These are phyloP conservation scores for Moniliella sp. DNA, from an alignment of 1,284 basidiomycete genomes.

Conservation along the genomic window DNA sequence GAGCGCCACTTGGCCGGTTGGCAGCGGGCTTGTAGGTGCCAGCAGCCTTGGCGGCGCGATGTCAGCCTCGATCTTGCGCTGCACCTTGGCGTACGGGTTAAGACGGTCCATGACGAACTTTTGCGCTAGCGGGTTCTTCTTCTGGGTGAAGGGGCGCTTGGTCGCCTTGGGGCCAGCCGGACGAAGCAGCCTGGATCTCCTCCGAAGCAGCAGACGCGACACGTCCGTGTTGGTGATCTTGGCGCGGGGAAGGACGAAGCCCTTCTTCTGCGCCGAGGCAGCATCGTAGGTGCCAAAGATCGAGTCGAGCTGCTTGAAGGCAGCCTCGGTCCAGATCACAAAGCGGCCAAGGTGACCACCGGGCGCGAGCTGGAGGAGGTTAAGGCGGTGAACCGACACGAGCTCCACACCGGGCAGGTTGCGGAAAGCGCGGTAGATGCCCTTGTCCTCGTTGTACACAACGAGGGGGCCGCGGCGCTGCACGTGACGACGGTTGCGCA, in stretches of 20 bases:
- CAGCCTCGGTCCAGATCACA: conserved; percentile 94
- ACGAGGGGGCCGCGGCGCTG: conserved; percentile 92
- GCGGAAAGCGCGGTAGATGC: conserved; percentile 91
- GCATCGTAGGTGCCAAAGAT: conserved; percentile 83
- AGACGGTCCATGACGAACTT: conserved; percentile 88
- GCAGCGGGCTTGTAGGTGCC: conserved; percentile 23
- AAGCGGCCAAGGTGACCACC: conserved; percentile 98
- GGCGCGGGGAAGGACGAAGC: conserved; percentile 39
- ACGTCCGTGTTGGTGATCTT: conserved; percentile 96
- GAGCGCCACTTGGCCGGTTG: conserved; percentile 38
- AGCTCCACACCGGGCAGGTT: conserved; percentile 97
- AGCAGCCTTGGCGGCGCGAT: conserved; percentile 18
- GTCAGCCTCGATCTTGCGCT: conserved; percentile 25
- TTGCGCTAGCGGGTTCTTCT: conserved; percentile 90
- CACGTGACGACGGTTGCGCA: conserved; percentile 86
- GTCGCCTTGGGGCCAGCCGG: conserved; percentile 56
- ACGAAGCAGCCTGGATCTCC: conserved; percentile 52
- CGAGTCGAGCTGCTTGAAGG: conserved; percentile 75
- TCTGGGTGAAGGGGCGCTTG: conserved; percentile 91
- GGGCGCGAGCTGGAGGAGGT: conserved; percentile 94
- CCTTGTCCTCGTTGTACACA: conserved; percentile 93
- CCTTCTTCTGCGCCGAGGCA: conserved; percentile 64
- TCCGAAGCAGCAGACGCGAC: conserved; percentile 69
- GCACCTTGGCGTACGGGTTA: conserved; percentile 76
- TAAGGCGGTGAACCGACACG: conserved; percentile 77